These are phyloP conservation scores for Vigna nakashimae DNA, from an alignment of 306 rosid genomes.

Conservation along the genomic window DNA sequence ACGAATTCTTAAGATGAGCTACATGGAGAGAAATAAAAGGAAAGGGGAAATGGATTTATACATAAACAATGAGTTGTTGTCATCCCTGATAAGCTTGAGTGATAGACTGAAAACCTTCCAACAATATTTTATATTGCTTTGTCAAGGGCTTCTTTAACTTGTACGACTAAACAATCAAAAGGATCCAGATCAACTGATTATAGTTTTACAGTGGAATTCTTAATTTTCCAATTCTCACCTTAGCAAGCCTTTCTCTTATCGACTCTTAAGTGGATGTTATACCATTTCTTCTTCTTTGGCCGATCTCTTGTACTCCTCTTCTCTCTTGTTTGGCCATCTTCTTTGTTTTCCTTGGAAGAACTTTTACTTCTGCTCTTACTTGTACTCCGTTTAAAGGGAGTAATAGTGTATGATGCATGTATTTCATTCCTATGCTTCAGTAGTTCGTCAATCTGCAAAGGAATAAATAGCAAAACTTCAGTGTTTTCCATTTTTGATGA, in stretches of 20 bases:
- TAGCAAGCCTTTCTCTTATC: constrained; percentile 95
- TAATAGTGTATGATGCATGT: constrained; percentile 77
- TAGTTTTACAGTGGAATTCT: constrained; percentile 40
- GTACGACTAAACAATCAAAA: constrained; percentile 47
- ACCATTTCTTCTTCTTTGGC: constrained; percentile 92
- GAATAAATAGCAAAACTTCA: constrained; percentile 28
- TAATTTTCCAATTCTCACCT: constrained; percentile 53
- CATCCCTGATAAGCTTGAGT: constrained; percentile 54
- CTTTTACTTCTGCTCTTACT: constrained; percentile 74
- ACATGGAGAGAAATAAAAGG: constrained; percentile 41
- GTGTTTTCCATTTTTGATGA: constrained; percentile 18
- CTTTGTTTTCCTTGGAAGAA: constrained; percentile 72
- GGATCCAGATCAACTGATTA: constrained; percentile 29
- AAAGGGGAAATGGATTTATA: constrained; percentile 56
- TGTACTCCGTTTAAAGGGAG: constrained; percentile 78
- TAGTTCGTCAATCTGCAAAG: constrained; percentile 84
- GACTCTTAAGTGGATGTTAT: constrained; percentile 81
- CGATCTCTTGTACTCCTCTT: constrained; percentile 76
- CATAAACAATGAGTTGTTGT: constrained; percentile 65
- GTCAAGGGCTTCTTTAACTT: constrained; percentile 50
- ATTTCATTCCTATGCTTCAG: constrained; percentile 91
- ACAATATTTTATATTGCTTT: constrained; percentile 38
- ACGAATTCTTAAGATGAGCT: constrained; percentile 46
- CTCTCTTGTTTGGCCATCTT: constrained; percentile 75
- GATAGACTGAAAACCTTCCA: constrained; percentile 44